Base-by-base conservation (phyloP, 208 protist species). In the Trypanosoma melophagium region DNA sequence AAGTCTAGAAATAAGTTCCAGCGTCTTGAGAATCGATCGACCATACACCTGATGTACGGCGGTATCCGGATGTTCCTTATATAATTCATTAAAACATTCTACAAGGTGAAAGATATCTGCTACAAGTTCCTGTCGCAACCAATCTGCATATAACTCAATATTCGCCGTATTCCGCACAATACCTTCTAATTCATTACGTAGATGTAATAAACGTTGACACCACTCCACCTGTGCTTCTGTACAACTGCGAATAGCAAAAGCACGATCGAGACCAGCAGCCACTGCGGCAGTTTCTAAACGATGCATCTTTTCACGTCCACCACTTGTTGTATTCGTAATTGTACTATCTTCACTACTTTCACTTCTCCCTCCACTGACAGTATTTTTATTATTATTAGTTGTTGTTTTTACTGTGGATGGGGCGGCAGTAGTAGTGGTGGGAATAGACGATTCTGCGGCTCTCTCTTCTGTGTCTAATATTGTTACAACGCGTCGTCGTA, bases 181-280 rank as follows among this genome's bases (percentile, higher is more conserved):
- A 19, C 76, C 77, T 19, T 81, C 74, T n/a, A 95, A 73, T 71
- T 93, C 86, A 5, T 25, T 69, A 14, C 79, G 72, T 10, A 95
- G 78, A 44, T 87, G 59, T 38, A 69, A 52, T 42, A 95, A 72
- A 42, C 81, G 73, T 62, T 92, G 89, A 65, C 82, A 86, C 87
- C 86, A 95, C 69, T 90, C 81, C 58, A 93, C 89, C 71, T 95
- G 89, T 28, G 76, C 74, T 73, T 91, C 86, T 3, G 86, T 95
- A 71, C 56, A 86, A 67, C 67, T 79, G 40, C 89, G 84, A 16
- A 83, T 55, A 19, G 69, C 84, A 57, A 95, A 93, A 9, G 82
- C 56, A 7, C 77, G 78, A 60, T 93, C 86, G 8, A 95, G 80
- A 17, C 89, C 89, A 5, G 80, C 79, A 4, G 83, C 77, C 7